phyloP scores from a whole-genome alignment of 2,329 filamentous ascomycete species.

The Ceratocystis diversiconidia region DNA sequence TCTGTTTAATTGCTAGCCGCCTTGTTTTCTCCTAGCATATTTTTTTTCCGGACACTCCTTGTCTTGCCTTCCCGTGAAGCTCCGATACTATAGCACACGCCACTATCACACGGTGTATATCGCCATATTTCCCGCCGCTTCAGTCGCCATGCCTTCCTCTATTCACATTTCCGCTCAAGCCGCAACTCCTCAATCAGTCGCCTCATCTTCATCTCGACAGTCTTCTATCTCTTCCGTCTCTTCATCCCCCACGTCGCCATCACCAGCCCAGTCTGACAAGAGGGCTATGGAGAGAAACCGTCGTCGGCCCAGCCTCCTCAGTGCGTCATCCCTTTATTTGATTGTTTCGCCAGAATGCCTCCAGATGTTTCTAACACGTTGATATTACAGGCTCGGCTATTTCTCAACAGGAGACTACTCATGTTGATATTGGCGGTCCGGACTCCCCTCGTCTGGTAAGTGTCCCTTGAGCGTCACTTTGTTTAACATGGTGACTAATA shows the following conservation, averaged over 20 bases:
- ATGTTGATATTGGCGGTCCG: conserved; percentile 62
- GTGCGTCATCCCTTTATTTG: conserved; percentile 27
- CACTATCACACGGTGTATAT: not conserved
- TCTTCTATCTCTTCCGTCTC: conserved; percentile 33
- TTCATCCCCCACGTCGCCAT: conserved; percentile 36
- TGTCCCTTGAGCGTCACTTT: conserved; percentile 23
- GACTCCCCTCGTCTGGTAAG: conserved; percentile 61
- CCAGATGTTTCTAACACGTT: conserved; percentile 4
- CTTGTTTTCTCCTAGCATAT: not conserved
- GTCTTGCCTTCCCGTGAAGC: not conserved
- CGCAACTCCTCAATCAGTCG: conserved; percentile 23
- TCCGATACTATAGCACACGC: not conserved
- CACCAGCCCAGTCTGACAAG: conserved; percentile 14
- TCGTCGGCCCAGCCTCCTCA: conserved; percentile 48
- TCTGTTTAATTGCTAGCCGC: not conserved
- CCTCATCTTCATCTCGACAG: conserved; percentile 30
- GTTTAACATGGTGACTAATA: not conserved
- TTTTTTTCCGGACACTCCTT: not conserved
- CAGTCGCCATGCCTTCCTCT: conserved; percentile 47
- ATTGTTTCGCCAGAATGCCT: not conserved
- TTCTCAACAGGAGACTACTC: conserved; percentile 61
- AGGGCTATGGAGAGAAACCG: conserved; percentile 19
- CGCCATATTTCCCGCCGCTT: not conserved
- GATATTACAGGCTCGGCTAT: conserved; percentile 48
- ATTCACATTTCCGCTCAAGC: conserved; percentile 49